Conservation (phyloP, 2,329 filamentous ascomycete species). For the Aspergillus sp. region DNA sequence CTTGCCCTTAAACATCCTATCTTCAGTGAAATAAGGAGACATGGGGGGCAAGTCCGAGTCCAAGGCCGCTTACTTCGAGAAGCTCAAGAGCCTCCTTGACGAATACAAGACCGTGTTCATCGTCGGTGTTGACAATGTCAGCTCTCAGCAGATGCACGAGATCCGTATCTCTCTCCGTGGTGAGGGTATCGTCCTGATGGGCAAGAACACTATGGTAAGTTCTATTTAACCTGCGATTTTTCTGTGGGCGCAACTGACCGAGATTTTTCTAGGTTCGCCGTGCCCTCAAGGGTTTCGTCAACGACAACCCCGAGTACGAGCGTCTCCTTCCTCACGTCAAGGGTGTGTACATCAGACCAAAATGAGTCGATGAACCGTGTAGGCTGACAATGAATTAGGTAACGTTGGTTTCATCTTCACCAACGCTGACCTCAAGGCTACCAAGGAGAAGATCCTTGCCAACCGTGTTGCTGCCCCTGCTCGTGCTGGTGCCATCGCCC, state of each 20-base stretch:
- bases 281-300: slow-evolving; percentile 91
- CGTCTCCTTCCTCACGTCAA: slow-evolving; percentile 92
- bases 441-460: slow-evolving; percentile 88
- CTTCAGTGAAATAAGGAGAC: slow-evolving; percentile 88
- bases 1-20: slow-evolving; percentile 98
- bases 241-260: slow-evolving; percentile 8
- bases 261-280: slow-evolving; percentile 70
- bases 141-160: slow-evolving; percentile 99
- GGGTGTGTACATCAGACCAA: slow-evolving; percentile 49
- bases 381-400: slow-evolving; percentile 44
- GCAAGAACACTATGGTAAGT: slow-evolving; percentile 99
- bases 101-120: slow-evolving; percentile 98
- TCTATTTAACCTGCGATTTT: background rate
- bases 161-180: slow-evolving; percentile 90
- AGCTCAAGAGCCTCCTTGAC: slow-evolving; percentile 97
- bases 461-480: slow-evolving; percentile 98
- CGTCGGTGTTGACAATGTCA: slow-evolving; percentile 98
- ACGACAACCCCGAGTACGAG: slow-evolving; percentile 94
- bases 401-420: slow-evolving; percentile 99
- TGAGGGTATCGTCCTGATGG: slow-evolving; percentile 95
- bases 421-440: slow-evolving; percentile 88
- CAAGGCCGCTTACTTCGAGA: slow-evolving; percentile 99
- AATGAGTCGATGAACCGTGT: background rate
- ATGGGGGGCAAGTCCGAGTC: slow-evolving; percentile 96
- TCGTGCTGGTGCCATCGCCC: slow-evolving; percentile 95